Evolutionary conservation across 2,329 filamentous ascomycete genomes (phyloP).

Genomic region (Mycocentrospora acerina): DNA sequence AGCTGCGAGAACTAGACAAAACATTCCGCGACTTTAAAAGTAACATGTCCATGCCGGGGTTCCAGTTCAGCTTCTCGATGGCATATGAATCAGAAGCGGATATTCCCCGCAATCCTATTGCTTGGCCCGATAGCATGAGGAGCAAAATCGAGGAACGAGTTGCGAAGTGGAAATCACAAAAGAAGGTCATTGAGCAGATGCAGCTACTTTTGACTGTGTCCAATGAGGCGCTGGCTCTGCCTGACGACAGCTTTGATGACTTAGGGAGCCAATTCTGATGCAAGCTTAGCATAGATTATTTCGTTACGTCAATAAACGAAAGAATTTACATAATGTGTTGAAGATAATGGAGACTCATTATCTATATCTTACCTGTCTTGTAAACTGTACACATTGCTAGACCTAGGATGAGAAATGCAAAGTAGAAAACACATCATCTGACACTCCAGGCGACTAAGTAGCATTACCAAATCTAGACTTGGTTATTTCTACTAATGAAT

Average conservation of each 20-base stretch:
- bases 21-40: conserved; percentile 15
- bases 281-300: too few relatives aligned
- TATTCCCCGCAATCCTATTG: conserved; percentile 19
- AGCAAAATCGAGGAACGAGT: conserved; percentile 16
- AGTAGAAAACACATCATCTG: too few relatives aligned
- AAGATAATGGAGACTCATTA: too few relatives aligned
- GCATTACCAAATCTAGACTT: too few relatives aligned
- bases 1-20: conserved; percentile 8
- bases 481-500: too few relatives aligned
- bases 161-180: conserved; percentile 25
- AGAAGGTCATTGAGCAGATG: conserved; percentile 18
- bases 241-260: conserved; percentile 32
- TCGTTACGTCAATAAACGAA: too few relatives aligned
- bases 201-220: conserved; percentile 16
- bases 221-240: conserved; percentile 19
- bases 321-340: too few relatives aligned
- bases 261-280: conserved; percentile 15
- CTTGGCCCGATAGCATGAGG: conserved; percentile 24
- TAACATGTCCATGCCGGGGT: conserved; percentile 12
- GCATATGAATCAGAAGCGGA: neutral
- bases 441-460: too few relatives aligned
- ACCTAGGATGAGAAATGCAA: too few relatives aligned
- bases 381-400: too few relatives aligned
- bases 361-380: too few relatives aligned
- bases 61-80: conserved; percentile 3